Base-by-base conservation (phyloP, 495 filamentous ascomycete genomes). In the Clavariopsis aquatica region DNA sequence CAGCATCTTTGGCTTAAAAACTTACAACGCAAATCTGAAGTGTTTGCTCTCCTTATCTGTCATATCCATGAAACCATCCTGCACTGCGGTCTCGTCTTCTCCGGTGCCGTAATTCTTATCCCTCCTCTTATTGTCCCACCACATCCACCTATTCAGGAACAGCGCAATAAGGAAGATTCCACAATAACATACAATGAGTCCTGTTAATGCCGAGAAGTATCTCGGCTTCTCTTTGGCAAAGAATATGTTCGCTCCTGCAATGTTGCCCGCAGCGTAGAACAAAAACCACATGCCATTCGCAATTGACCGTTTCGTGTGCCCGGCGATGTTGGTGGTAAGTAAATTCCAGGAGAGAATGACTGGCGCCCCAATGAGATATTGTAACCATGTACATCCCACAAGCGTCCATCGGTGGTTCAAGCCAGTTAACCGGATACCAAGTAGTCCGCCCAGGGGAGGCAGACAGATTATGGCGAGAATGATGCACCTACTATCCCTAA, bases 231-330 rank as follows among this genome's bases (percentile, higher is more conserved):
- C 83, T 20, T 72, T 73, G 1, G 78, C 78, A 65, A 83, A 83
- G 69, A 85, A 87, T 75, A 87, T 87, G 72, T 87, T 86, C 0
- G 85, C 85, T 56, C 49, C 60, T 10, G 38, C 60, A 34, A 65
- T 74, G 49, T 64, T 68, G 17, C 38, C 64, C 27, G 62, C 72
- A 13, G 76, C 77, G 54, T 78, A 78, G 1, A 75, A 73, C 19
- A 77, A 59, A 73, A 85, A 86, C 5, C 83, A 76, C 8, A 84
- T 78, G 1, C 82, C 84, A 54, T 86, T 86, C 9, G 83, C 81
- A 57, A 83, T 79, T 13, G 85, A 83, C 62, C 87, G 85, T 69
- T 88, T 88, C 13, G 84, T 87, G 52, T 87, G 83, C 0, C 84
- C 80, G 1, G 80, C 83, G 49, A 79, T 82, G 62, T 84, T 85